Percentiles rank a stretch among this genome's conserved stretches.
These are phyloP conservation scores for Hibiscus tridactylites DNA, from an alignment of 345 rosid genomes.

Conservation along the genomic window DNA sequence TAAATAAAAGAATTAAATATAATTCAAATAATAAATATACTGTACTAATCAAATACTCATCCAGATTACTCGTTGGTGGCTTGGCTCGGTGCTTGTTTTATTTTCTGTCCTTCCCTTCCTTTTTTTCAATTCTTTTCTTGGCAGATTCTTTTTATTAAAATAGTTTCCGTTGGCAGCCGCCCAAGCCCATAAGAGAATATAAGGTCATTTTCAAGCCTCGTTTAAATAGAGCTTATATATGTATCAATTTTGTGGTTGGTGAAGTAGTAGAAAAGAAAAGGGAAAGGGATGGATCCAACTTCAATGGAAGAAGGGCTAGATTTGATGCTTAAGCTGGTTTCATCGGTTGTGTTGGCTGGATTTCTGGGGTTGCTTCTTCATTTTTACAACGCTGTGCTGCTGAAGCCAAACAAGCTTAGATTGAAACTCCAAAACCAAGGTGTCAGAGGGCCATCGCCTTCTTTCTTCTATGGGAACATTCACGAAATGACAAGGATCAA, in stretches of 20 bases:
- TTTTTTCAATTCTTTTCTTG: too few species aligned
- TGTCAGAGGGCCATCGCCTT: slow-evolving; percentile 35
- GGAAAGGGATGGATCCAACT: not conserved
- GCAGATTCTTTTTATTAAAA: too few species aligned
- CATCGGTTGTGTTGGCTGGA: slow-evolving; percentile 18
- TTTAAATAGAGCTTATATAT: not conserved
- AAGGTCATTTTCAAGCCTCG: too few species aligned
- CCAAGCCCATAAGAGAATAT: too few species aligned
- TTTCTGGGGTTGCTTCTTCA: slow-evolving; percentile 8
- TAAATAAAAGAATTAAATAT: too few species aligned
- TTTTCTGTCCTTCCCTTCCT: too few species aligned
- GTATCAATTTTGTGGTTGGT: not conserved
- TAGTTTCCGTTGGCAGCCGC: too few species aligned
- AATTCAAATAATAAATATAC: too few species aligned
- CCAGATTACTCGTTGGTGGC: too few species aligned
- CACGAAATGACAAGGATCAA: slow-evolving; percentile 24
- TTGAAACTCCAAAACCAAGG: slow-evolving; percentile 36
- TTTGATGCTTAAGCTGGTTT: not conserved
- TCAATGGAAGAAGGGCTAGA: not conserved
- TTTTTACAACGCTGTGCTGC: slow-evolving; percentile 8
- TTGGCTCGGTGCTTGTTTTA: too few species aligned
- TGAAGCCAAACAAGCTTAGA: slow-evolving; percentile 22
- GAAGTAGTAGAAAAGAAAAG: not conserved
- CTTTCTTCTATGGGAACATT: slow-evolving; percentile 35
- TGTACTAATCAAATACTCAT: too few species aligned